A percentile compares a stretch with the other conserved stretches of the same genome.
Conservation (phyloP, 139 green algal genomes). For the Asterochloris sp. region DNA sequence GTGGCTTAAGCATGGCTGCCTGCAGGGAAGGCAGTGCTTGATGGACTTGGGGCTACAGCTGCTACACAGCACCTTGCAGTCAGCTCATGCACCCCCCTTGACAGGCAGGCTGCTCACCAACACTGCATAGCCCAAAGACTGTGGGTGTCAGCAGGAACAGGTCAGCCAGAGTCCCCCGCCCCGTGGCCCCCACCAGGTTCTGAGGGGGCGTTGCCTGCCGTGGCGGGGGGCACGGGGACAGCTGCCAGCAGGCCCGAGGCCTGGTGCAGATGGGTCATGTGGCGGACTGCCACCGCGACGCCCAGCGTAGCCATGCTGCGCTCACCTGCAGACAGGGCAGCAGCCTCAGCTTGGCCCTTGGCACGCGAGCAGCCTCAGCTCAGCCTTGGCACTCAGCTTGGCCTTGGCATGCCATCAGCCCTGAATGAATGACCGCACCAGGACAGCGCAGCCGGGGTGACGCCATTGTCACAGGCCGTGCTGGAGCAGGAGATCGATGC, state of each 20-base stretch:
- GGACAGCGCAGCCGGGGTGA: too few species aligned
- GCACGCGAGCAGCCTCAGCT: too few species aligned
- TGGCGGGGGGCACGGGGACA: constrained; percentile 3
- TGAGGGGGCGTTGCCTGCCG: neutral
- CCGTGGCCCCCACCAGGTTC: constrained; percentile 1
- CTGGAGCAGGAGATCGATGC: too few species aligned
- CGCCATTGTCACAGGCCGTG: too few species aligned
- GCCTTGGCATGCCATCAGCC: too few species aligned
- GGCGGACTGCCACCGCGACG: constrained; percentile 20
- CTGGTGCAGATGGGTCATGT: constrained; percentile 29
- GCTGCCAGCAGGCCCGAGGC: constrained; percentile 24
- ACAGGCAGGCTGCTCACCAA: constrained; percentile 27
- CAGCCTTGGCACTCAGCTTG: too few species aligned
- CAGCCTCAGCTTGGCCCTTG: too few species aligned
- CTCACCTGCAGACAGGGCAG: too few species aligned
- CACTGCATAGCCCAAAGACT: constrained; percentile 25
- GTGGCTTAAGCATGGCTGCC: constrained; percentile 12
- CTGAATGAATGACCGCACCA: too few species aligned
- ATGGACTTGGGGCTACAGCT: too few species aligned
- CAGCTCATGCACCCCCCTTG: too few species aligned
- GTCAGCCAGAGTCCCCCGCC: constrained; percentile 11
- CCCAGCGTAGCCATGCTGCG: constrained; percentile 15
- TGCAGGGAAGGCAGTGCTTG: neutral
- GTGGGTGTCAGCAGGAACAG: constrained; percentile 24
- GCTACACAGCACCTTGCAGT: too few species aligned